Evolutionary conservation across 495 filamentous ascomycete species (phyloP).

Genomic region (Xylaria sp.): DNA sequence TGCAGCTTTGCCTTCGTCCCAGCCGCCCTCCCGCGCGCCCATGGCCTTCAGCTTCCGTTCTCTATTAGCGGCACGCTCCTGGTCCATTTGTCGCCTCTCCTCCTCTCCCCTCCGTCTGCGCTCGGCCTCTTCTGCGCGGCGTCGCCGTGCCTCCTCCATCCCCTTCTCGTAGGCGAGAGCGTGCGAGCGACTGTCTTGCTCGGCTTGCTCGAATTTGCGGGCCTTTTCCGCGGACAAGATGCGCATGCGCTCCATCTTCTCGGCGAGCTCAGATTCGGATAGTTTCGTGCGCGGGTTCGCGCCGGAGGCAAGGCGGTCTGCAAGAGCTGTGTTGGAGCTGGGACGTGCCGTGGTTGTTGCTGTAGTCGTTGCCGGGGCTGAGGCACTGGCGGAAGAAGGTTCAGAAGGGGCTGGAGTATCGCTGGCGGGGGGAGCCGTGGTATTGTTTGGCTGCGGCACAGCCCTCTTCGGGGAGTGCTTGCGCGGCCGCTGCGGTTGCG

Average conservation of each 20-base stretch:
- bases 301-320: constrained; percentile 51
- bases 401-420: constrained; percentile 19
- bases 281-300: constrained; percentile 59
- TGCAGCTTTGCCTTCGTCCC: constrained; percentile 54
- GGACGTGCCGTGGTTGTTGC: constrained; percentile 25
- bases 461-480: constrained; percentile 36
- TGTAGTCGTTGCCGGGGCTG: constrained; percentile 1
- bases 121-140: constrained; percentile 52
- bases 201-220: constrained; percentile 56
- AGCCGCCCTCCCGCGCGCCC: constrained; percentile 52
- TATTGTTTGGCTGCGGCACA: constrained; percentile 19
- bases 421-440: constrained; percentile 17
- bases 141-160: constrained; percentile 57
- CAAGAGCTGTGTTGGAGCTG: constrained; percentile 44
- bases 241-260: constrained; percentile 59
- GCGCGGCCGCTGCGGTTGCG: constrained; percentile 32
- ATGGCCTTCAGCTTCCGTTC: constrained; percentile 57
- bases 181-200: constrained; percentile 59
- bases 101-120: constrained; percentile 48
- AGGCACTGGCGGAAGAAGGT: constrained; percentile 21
- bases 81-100: constrained; percentile 54
- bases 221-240: constrained; percentile 54
- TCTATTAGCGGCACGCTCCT: constrained; percentile 55
- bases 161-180: constrained; percentile 57
- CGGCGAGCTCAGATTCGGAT: constrained; percentile 58